Evolutionary conservation across 345 rosid species (phyloP).

Genomic region (Rhizophora apiculata): DNA sequence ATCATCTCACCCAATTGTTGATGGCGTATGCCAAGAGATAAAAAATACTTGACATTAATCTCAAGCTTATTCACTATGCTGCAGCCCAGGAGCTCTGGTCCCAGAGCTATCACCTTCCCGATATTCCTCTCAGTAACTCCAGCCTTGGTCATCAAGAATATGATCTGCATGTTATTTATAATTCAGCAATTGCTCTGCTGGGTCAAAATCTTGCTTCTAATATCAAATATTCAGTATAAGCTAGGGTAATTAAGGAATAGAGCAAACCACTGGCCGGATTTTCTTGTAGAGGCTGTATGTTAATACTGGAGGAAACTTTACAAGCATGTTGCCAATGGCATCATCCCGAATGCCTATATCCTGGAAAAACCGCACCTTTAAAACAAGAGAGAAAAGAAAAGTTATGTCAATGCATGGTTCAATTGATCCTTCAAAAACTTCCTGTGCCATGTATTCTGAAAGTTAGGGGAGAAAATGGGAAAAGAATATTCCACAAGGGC

Average conservation of each 20-base stretch:
- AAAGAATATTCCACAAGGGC: no score
- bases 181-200: not conserved
- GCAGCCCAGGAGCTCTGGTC: conserved; percentile 87
- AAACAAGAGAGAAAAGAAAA: conserved; percentile 16
- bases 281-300: conserved; percentile 81
- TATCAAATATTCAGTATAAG: not conserved
- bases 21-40: conserved; percentile 67
- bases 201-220: not conserved
- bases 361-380: conserved; percentile 71
- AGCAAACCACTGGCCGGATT: conserved; percentile 86
- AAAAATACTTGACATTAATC: conserved; percentile 61
- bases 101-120: conserved; percentile 74
- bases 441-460: not conserved
- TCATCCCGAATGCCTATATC: conserved; percentile 81
- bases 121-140: conserved; percentile 72
- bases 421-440: not conserved
- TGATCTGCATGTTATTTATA: conserved; percentile 45
- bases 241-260: conserved; percentile 10
- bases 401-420: conserved; percentile 19
- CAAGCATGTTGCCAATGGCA: conserved; percentile 86
- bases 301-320: conserved; percentile 74
- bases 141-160: conserved; percentile 80
- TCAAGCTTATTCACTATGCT: conserved; percentile 72
- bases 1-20: conserved; percentile 75
- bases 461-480: no score